A percentile compares a stretch with the other conserved stretches of the same genome.
phyloP scores from a whole-genome alignment of 2,329 filamentous ascomycete genomes.

The Gnomoniopsis sp. region DNA sequence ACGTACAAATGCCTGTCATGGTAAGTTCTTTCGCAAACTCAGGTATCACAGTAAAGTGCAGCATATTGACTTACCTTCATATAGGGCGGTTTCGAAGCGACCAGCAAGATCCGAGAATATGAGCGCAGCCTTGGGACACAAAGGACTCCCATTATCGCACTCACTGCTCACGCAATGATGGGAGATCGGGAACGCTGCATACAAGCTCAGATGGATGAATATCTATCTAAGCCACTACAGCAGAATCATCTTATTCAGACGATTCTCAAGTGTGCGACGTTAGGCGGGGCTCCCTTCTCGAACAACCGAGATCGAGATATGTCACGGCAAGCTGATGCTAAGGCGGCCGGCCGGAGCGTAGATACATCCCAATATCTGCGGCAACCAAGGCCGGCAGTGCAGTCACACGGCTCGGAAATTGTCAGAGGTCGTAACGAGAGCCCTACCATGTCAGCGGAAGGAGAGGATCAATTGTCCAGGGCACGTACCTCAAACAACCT shows the following conservation, averaged over 20 bases:
- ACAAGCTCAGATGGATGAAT: conserved; percentile 98
- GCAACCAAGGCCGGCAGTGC: conserved; percentile 50
- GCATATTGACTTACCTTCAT: conserved; percentile 34
- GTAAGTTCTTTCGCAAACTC: conserved; percentile 42
- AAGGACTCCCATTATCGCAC: conserved; percentile 89
- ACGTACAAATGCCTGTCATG: conserved; percentile 99
- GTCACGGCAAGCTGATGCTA: conserved; percentile 47
- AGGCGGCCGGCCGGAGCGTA: conserved; percentile 36
- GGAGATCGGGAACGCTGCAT: conserved; percentile 98
- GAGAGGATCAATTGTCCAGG: conserved; percentile 55
- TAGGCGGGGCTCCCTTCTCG: conserved; percentile 73
- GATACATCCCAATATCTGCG: conserved; percentile 33
- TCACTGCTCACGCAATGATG: conserved; percentile 98
- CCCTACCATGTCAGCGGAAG: conserved; percentile 57
- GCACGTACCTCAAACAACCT: conserved; percentile 41
- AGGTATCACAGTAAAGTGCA: neutral
- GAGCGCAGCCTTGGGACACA: conserved; percentile 77
- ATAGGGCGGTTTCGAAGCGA: conserved; percentile 93
- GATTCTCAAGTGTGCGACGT: conserved; percentile 92
- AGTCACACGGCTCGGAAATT: conserved; percentile 41
- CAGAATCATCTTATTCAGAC: conserved; percentile 98
- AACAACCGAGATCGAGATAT: conserved; percentile 58
- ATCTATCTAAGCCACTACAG: conserved; percentile 92
- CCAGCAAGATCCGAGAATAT: conserved; percentile 92
- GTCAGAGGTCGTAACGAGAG: conserved; percentile 45